Percentiles rank a stretch among this genome's conserved stretches.
These are phyloP conservation scores for Tarenaya hassleriana DNA, from an alignment of 345 rosid species.

Conservation along the genomic window DNA sequence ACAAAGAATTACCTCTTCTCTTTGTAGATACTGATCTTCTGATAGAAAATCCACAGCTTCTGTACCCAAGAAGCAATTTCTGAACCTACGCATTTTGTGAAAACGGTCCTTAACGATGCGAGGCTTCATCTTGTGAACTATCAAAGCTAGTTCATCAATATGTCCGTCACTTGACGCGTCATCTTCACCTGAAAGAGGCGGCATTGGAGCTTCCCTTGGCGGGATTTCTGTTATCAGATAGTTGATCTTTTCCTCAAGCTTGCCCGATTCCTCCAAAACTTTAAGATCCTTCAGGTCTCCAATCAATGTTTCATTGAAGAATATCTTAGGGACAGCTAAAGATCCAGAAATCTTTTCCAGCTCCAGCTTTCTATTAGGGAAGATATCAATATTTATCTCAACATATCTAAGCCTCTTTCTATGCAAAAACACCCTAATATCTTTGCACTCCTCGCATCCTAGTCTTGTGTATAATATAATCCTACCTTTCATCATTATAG, in stretches of 20 bases:
- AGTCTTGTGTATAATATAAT: conserved; percentile 60
- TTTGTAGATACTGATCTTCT: conserved; percentile 61
- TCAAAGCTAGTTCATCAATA: conserved; percentile 68
- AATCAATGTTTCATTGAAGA: conserved; percentile 63
- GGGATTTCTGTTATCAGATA: conserved; percentile 50
- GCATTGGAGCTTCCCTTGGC: conserved; percentile 57
- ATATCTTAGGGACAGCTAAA: conserved; percentile 58
- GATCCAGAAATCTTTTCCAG: conserved; percentile 62
- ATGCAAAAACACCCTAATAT: conserved; percentile 50
- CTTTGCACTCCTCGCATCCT: conserved; percentile 57
- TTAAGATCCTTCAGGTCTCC: conserved; percentile 59
- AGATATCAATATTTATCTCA: conserved; percentile 74
- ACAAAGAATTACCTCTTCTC: conserved; percentile 51
- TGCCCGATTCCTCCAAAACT: conserved; percentile 52
- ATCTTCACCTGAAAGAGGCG: conserved; percentile 90
- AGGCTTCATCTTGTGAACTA: conserved; percentile 74
- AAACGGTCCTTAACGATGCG: conserved; percentile 64
- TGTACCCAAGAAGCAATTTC: conserved; percentile 63
- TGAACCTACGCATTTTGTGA: conserved; percentile 64
- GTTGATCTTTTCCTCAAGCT: conserved; percentile 64
- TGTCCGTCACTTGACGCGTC: conserved; percentile 52
- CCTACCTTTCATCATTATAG: conserved; percentile 58
- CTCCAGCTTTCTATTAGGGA: conserved; percentile 64
- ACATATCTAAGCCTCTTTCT: conserved; percentile 60
- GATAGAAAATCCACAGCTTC: conserved; percentile 74